Base-by-base conservation (phyloP, 345 rosid species). In the Salix exigua region DNA sequence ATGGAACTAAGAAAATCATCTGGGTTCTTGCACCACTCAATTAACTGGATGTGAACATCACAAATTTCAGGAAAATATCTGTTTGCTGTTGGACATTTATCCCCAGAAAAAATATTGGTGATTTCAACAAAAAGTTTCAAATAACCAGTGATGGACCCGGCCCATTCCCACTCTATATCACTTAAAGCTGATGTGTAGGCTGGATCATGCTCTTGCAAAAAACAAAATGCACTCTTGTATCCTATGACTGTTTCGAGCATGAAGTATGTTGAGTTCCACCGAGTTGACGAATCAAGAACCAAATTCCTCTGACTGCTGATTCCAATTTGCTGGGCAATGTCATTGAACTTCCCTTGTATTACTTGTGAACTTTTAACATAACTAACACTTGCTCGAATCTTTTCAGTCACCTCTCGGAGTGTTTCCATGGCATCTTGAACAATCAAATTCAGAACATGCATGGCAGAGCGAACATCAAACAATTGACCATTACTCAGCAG, bases 1-100 rank as follows among this genome's bases (percentile, higher is more conserved):
- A 86, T 81, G 77, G 92, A 88, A 78, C 89, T 81, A 62, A 90
- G 78, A 79, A 92, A 89, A 70, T 72, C 77, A 89, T 95, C 94
- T 3, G 90, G 80, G 85, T 74, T 88, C 89, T 90, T 95, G 86
- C 97, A 91, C 97, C 97, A 89, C 78, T 95, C 94, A 73, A 93
- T 89, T 86, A 93, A 75, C 79, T 91, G 91, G 82, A 95, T 90
- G 77, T 93, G 93, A 71, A 95, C 84, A 73, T 90, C 89, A 76
- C 97, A 92, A 75, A 95, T 88, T 83, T 91, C 97, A 46, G 90
- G 89, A 77, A 95, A 95, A 83, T 93, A 93, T 30, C 93, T 82
- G 80, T 95, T 95, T 7, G 97, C 97, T 42, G 97, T 91, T 2
- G 91, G 92, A 78, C 80, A 86, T 84, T 86, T 90, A 75, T 82